Conservation (phyloP, 2,329 filamentous ascomycete genomes). For the Coleophoma crateriformis region DNA sequence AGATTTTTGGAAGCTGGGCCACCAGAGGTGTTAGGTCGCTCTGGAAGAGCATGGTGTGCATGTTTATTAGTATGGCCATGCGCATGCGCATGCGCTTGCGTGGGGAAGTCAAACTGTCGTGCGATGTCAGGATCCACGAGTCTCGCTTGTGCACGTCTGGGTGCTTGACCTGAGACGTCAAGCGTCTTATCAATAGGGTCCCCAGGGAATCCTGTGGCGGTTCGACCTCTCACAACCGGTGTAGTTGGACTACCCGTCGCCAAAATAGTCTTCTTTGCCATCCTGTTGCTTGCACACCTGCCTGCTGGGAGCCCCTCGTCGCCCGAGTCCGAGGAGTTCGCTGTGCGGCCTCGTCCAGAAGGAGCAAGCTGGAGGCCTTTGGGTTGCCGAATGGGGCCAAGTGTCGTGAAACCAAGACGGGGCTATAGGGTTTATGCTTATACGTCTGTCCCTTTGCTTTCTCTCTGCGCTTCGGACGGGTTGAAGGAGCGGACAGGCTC, state of each 20-base stretch:
- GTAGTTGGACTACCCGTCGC: constrained; percentile 14
- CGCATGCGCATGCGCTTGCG: constrained; percentile 7
- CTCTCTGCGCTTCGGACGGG: constrained; percentile 3
- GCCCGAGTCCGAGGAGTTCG: no score
- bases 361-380: background rate
- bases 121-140: constrained; percentile 7
- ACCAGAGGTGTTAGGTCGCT: constrained; percentile 23
- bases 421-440: no score
- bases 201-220: constrained; percentile 9
- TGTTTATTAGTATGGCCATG: no score
- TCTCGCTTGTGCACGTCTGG: constrained; percentile 10
- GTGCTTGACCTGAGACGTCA: constrained; percentile 23
- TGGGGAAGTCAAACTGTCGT: constrained; percentile 13
- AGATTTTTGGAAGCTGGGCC: constrained; percentile 13
- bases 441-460: no score
- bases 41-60: constrained; percentile 8
- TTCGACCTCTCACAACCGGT: constrained; percentile 17
- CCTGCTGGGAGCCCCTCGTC: no score
- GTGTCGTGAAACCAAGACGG: background rate
- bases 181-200: constrained; percentile 15
- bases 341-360: no score
- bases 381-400: background rate
- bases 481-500: constrained; percentile 25
- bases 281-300: constrained; percentile 1
- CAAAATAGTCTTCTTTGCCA: constrained; percentile 14